Evolutionary conservation across 140 eudicot genomes (phyloP), one percentile per base, ranked within the genome.

Genomic region (Artemisia princeps): DNA sequence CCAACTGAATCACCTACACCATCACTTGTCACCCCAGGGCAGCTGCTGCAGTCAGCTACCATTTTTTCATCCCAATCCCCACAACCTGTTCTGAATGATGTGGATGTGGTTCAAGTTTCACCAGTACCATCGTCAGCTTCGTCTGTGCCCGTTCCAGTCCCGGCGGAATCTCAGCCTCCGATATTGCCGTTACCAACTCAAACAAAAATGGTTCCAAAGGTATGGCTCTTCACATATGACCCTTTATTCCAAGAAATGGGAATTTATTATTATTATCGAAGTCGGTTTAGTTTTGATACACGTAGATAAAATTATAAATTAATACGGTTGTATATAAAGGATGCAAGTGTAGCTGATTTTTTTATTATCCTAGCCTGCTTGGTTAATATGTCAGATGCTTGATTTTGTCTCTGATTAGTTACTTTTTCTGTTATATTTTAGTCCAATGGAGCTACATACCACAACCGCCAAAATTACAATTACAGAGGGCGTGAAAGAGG

Each of bases 11-110:
- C 78, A 48, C 68, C 82, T 3, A 73, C 84, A 53, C 97, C 84
- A 46, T 81, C 79, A 0, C 87, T 87, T 26, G 70, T 90, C 49
- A 90, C 97, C 44, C 97, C 97, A 0, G 88, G 87, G 17, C 97
- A 90, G 68, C 82, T 90, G 14, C 76, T 90, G 64, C 94, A 80
- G 59, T 76, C 87, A 60, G 48, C 68, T 60, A 14, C 75, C 12
- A 77, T 64, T 59, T 69, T 80, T 73, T 71, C 82, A 64, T 20
- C 81, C 24, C 80, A 74, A 45, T 12, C 82, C 14, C 73, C 74
- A 4, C 83, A 74, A 63, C 57, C 65, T 22, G 74, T 66, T 48
- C 90, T 79, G 33, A 80, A 79, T 66, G 95, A 90, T 63, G 85
- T 80, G 64, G 95, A 84, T 56, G 91, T 81, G 55, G 85, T 87